A percentile compares a stretch with the other conserved stretches of the same genome.
Evolutionary conservation across 192 early-diverging fungal species (phyloP).

Genomic region (Entrophospora sp.): DNA sequence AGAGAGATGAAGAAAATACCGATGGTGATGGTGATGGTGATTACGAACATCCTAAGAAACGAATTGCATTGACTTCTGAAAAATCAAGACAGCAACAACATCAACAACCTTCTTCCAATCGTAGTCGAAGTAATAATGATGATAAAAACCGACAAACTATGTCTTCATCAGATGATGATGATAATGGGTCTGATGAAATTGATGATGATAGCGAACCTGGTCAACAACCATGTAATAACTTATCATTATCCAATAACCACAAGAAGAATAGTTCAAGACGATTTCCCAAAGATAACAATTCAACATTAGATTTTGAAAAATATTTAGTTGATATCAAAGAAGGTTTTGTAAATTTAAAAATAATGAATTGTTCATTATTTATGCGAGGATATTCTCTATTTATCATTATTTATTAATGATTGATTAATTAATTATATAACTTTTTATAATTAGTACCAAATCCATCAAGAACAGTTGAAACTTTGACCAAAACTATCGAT

Average conservation of each 20-base stretch:
- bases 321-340: not conserved
- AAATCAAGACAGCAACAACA: conserved; percentile 12
- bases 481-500: not conserved
- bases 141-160: not conserved
- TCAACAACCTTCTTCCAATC: conserved; percentile 3
- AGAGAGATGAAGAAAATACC: conserved; percentile 21
- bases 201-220: conserved; percentile 17
- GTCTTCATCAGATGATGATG: conserved; percentile 18
- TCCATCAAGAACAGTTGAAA: conserved; percentile 11
- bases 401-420: not conserved
- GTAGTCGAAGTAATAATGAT: conserved; percentile 6
- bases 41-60: conserved; percentile 14
- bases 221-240: too few species aligned
- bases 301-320: not conserved
- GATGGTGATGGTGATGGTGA: not conserved
- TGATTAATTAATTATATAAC: not conserved
- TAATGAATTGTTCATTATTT: not conserved
- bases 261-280: too few species aligned
- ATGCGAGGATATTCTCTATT: not conserved
- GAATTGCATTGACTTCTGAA: conserved; percentile 16
- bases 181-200: conserved; percentile 16
- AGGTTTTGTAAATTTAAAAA: not conserved
- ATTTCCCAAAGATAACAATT: not conserved
- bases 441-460: not conserved
- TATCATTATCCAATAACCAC: too few species aligned